Conservation (phyloP, 257 asterid genomes). For the Solanum etuberosum region DNA sequence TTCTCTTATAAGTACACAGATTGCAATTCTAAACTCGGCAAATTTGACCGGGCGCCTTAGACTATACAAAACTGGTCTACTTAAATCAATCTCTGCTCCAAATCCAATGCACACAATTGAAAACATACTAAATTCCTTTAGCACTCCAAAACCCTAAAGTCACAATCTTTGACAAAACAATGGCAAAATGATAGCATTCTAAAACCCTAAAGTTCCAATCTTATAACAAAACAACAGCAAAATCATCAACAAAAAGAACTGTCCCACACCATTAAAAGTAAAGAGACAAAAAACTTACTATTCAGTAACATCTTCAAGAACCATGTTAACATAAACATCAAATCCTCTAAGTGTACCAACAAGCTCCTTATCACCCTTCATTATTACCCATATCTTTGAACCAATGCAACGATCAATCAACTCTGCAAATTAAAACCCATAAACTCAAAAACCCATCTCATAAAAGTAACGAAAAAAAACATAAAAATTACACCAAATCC, state of each 20-base stretch:
- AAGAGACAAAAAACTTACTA: slow-evolving; percentile 28
- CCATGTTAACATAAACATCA: slow-evolving; percentile 85
- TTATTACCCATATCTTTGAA: slow-evolving; percentile 83
- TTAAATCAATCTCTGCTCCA: background rate
- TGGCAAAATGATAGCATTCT: background rate
- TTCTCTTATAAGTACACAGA: background rate
- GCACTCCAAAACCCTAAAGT: background rate
- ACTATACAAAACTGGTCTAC: background rate
- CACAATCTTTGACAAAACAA: background rate
- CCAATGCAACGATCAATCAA: slow-evolving; percentile 80
- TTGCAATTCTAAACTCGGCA: background rate
- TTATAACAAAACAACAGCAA: background rate
- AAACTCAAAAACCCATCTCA: background rate
- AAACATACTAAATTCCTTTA: background rate
- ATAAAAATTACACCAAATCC: background rate
- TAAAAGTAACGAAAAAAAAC: background rate
- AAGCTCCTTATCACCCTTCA: slow-evolving; percentile 87
- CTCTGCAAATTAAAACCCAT: slow-evolving; percentile 25
- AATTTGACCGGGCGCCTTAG: background rate
- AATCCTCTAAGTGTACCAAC: slow-evolving; percentile 82
- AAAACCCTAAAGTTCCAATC: background rate
- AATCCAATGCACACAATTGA: background rate
- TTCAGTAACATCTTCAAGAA: slow-evolving; percentile 79
- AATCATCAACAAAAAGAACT: background rate
- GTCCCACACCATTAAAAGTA: background rate